A percentile compares a stretch with the other conserved stretches of the same genome.
phyloP scores from a whole-genome alignment of 495 filamentous ascomycete genomes.

The Penicillium ucsense region DNA sequence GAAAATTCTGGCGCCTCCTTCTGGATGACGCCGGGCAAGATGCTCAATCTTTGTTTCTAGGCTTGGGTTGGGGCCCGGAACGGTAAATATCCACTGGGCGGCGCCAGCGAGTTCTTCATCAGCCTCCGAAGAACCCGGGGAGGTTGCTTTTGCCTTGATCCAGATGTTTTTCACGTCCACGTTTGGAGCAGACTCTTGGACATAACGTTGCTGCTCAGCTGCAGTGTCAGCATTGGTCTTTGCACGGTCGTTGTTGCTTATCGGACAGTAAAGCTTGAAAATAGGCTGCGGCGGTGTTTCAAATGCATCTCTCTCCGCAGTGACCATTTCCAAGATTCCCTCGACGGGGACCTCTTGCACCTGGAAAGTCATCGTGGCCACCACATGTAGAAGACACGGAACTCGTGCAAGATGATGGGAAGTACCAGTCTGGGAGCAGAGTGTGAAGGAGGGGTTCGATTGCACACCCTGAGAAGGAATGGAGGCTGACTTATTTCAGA shows the following conservation, averaged over 20 bases:
- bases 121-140: not conserved
- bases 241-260: not conserved
- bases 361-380: not conserved
- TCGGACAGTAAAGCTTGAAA: constrained; percentile 3
- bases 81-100: constrained; percentile 3
- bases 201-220: not conserved
- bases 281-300: constrained; percentile 4
- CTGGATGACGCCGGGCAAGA: not conserved
- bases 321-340: not conserved
- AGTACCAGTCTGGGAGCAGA: too few relatives aligned
- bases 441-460: too few relatives aligned
- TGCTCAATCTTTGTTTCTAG: not conserved
- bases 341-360: not conserved
- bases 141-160: not conserved
- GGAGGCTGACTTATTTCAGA: too few relatives aligned
- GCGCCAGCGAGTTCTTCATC: not conserved
- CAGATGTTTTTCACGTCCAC: not conserved
- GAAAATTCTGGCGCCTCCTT: constrained; percentile 2
- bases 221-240: not conserved
- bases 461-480: too few relatives aligned
- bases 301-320: constrained; percentile 3
- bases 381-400: too few relatives aligned
- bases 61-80: not conserved
- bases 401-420: too few relatives aligned
- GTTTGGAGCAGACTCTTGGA: not conserved